These are phyloP conservation scores for Moricandia arvensis DNA, from an alignment of 345 rosid genomes.

Conservation along the genomic window DNA sequence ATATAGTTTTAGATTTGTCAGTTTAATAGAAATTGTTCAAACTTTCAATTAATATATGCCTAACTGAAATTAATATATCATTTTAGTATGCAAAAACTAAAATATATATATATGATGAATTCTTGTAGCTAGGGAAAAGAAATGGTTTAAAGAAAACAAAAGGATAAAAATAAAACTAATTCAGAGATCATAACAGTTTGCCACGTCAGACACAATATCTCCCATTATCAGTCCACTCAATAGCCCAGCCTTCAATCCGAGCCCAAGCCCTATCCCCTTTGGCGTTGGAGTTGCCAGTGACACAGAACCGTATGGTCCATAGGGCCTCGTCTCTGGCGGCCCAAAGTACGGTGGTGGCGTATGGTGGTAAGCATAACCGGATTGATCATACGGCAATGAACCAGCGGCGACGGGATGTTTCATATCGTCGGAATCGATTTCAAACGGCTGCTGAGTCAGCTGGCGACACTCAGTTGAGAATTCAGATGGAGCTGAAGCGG, in stretches of 20 bases:
- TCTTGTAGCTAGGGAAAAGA: too few relatives aligned
- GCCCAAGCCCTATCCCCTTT: slow-evolving; percentile 44
- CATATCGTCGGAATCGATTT: background rate
- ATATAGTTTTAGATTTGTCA: too few relatives aligned
- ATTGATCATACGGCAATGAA: background rate
- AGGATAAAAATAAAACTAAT: too few relatives aligned
- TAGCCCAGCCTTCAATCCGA: slow-evolving; percentile 9
- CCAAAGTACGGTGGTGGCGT: background rate
- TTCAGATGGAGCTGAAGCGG: slow-evolving; percentile 28
- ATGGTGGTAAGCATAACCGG: background rate
- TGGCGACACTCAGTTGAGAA: background rate
- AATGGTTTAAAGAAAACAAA: background rate
- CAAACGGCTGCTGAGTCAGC: too few relatives aligned
- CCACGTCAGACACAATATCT: slow-evolving; percentile 60
- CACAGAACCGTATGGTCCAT: slow-evolving; percentile 4
- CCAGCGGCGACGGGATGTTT: background rate
- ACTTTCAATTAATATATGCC: too few relatives aligned
- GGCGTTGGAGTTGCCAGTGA: background rate
- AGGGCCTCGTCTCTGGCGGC: background rate
- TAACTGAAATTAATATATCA: too few relatives aligned
- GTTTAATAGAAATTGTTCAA: too few relatives aligned
- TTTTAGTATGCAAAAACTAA: too few relatives aligned
- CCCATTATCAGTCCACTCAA: slow-evolving; percentile 66
- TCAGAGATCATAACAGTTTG: slow-evolving; percentile 35
- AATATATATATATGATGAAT: too few relatives aligned